Base-by-base conservation (phyloP, 148 eudicot genomes). In the Rhododendron griersonianum region DNA sequence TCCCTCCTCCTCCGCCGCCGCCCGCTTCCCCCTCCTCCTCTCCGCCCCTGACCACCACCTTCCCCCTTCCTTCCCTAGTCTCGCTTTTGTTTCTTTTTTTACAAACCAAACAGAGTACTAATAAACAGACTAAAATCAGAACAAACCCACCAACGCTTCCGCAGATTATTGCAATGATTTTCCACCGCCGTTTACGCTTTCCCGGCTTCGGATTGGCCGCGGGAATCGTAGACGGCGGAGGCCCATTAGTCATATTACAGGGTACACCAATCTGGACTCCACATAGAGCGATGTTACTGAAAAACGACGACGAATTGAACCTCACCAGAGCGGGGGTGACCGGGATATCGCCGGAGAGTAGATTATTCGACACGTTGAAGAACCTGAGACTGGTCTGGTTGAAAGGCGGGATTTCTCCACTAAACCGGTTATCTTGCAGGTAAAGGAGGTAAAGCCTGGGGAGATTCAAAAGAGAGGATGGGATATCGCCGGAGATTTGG, bases 321-420 rank as follows among this genome's bases (percentile, higher is more conserved):
- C 89, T 83, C 9, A 51, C 18, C 19, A 96, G 83, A 0, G 95
- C 88, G 7, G 85, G 7, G 0, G 99, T 96, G 1, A 14, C 41
- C 41, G 99, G 99, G 79, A 96, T 89, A n/a, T 82, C 85, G 7
- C 99, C 99, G 39, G 92, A 90, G 23, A 96, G 88, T 0, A 83
- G 57, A 81, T 96, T 96, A 28, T 92, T 86, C 0, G 99, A 95
- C 1, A 95, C 88, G 65, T 96, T 96, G 23, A 95, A 85, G 84
- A 88, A 94, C 59, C 81, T 90, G 39, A 96, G 91, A 16, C 88
- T 90, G 0, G 88, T 78, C 80, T 96, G 98, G 47, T 91, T 93
- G 18, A 96, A 79, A 23, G 92, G 86, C 5, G 99, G 99, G 57
- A 95, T 89, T 33, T 39, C 78, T 0, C 99, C 98, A 4, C 57